These are phyloP conservation scores for Macrocybe gigantea DNA, from an alignment of 768 basidiomycete species.

Conservation along the genomic window DNA sequence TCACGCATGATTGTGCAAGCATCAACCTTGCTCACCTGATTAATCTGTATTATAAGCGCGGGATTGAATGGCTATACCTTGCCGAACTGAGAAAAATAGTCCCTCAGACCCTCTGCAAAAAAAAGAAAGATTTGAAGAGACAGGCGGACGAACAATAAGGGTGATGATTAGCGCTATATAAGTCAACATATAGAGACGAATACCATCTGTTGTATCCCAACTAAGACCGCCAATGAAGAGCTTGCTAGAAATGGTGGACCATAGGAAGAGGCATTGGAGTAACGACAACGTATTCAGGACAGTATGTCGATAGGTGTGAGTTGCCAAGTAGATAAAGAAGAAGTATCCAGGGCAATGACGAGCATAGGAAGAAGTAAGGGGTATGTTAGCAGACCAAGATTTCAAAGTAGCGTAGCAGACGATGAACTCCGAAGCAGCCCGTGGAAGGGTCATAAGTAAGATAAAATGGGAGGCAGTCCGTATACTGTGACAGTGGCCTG, in stretches of 20 bases:
- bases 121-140: conserved; percentile 13
- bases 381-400: conserved; percentile 18
- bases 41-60: not conserved
- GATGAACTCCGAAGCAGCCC: conserved; percentile 11
- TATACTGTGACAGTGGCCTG: conserved; percentile 8
- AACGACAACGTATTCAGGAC: conserved; percentile 19
- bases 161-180: conserved; percentile 30
- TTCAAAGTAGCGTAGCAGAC: conserved; percentile 25
- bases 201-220: conserved; percentile 92
- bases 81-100: conserved; percentile 79
- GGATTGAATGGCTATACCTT: conserved; percentile 36
- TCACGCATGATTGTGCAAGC: conserved; percentile 87
- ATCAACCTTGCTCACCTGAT: conserved; percentile 45
- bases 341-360: conserved; percentile 7
- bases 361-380: conserved; percentile 11
- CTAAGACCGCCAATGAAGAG: conserved; percentile 89
- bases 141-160: conserved; percentile 8
- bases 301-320: conserved; percentile 17
- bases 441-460: conserved; percentile 11
- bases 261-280: conserved; percentile 10
- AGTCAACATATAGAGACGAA: conserved; percentile 24
- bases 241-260: conserved; percentile 51
- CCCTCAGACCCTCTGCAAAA: conserved; percentile 50
- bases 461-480: not conserved
- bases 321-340: conserved; percentile 15